These are phyloP conservation scores for Solanum verrucosum DNA, from an alignment of 257 asterid species.

Conservation along the genomic window DNA sequence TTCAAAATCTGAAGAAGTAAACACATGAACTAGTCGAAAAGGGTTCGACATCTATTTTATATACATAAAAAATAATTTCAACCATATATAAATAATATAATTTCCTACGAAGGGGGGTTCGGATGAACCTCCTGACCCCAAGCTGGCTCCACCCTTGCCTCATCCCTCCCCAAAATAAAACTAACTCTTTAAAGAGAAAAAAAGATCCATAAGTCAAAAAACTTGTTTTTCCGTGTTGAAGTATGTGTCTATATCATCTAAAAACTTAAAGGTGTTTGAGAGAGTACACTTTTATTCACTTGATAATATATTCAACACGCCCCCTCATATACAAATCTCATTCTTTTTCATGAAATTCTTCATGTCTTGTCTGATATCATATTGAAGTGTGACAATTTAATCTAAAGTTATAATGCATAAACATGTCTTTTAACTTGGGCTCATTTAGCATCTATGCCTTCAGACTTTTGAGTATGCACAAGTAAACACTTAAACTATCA, in stretches of 20 bases:
- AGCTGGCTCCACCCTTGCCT: no score
- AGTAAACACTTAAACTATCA: no score
- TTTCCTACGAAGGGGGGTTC: no score
- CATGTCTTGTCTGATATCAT: not conserved
- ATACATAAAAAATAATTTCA: no score
- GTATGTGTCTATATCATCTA: not conserved
- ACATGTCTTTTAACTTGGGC: not conserved
- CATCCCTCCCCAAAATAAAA: not conserved
- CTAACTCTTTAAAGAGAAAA: no score
- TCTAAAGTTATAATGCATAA: not conserved
- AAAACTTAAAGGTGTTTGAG: not conserved
- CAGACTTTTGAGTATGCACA: not conserved
- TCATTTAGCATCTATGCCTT: no score
- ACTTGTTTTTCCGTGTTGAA: not conserved
- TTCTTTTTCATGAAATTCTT: not conserved
- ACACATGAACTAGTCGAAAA: no score
- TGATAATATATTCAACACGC: not conserved
- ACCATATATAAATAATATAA: no score
- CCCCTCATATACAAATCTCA: no score
- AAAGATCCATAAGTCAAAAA: not conserved
- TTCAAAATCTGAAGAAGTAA: no score
- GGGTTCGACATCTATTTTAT: no score
- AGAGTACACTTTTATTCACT: not conserved
- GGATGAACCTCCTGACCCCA: no score
- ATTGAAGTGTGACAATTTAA: not conserved